Evolutionary conservation across 768 basidiomycete genomes (phyloP).

Genomic region (Amanita inopinata): DNA sequence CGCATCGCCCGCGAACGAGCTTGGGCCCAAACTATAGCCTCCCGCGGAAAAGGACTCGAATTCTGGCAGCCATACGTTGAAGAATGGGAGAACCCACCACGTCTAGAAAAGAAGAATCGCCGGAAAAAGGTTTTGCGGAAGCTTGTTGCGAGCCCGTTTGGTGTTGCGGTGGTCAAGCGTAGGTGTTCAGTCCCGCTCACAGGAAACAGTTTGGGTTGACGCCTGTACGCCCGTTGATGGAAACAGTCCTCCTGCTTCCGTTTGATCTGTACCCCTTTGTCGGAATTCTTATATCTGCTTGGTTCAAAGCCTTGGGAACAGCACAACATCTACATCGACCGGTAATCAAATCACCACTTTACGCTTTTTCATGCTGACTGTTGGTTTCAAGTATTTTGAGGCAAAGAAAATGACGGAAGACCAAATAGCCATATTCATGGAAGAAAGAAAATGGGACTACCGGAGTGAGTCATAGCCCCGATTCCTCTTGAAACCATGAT

Average conservation of each 20-base stretch:
- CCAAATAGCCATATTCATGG: conserved; percentile 68
- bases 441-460: conserved; percentile 89
- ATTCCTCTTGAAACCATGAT: not conserved
- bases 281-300: conserved; percentile 51
- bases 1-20: conserved; percentile 68
- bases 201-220: conserved; percentile 15
- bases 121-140: conserved; percentile 21
- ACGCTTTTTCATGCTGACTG: not conserved
- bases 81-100: conserved; percentile 63
- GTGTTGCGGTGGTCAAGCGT: conserved; percentile 31
- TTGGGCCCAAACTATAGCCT: conserved; percentile 75
- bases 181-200: not conserved
- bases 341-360: conserved; percentile 26
- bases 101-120: conserved; percentile 21
- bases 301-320: conserved; percentile 58
- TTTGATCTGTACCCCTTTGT: conserved; percentile 61
- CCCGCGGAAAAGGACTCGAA: conserved; percentile 69
- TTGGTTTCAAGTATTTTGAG: conserved; percentile 57
- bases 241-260: conserved; percentile 47
- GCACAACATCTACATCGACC: conserved; percentile 59
- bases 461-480: conserved; percentile 34
- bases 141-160: conserved; percentile 28
- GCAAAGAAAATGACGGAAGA: conserved; percentile 71
- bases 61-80: conserved; percentile 84
- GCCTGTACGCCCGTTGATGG: conserved; percentile 20